Evolutionary conservation across 805 yeast genomes (phyloP), one percentile per base, ranked within the genome.

Genomic region (Yarrowia sp.): DNA sequence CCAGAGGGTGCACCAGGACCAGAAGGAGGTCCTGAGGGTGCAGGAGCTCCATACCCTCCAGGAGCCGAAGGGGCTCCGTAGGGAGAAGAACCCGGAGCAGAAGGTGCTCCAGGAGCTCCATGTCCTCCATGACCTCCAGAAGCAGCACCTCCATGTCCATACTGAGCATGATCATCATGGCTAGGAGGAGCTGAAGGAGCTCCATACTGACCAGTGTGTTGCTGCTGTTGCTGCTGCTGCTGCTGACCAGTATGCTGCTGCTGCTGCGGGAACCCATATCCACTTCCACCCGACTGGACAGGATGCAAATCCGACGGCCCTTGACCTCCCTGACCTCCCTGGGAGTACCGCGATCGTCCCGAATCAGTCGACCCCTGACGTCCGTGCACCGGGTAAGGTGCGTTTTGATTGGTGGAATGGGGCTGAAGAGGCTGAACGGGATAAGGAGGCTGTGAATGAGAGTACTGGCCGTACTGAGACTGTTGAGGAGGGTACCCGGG

Each of bases 311-410:
- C 47, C 1, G 61, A 1, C n/a, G 39, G 28, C 15, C 39, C 39
- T n/a, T 47, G 53, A 39, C 53, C 51, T 15, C 51, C 51, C 38
- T 47, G 57, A 10, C 42, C 57, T 11, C 57, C 43, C 43, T 50
- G 57, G 18, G 38, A 31, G 18, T 36, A 36, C 43, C 39, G 60
- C 0, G 60, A 53, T 28, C 61, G 15, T 14, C 36, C 47, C 1
- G 61, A 53, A n/a, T 53, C 61, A 4, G 45, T 31, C 2, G 61
- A 53, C n/a, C 61, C 61, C 61, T 53, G 61, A 15, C 61, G 4
- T 39, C 38, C 61, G 14, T 53, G 61, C 28, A 53, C 38, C 14
- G 61, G 61, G 38, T 53, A 53, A 6, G 61, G 61, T 1, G 61
- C 15, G 14, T 38, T 43, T 43, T 41, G 48, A 8, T 41, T 22